A percentile compares a stretch with the other conserved stretches of the same genome.
These are phyloP conservation scores for Suhomyces kilbournensis DNA, from an alignment of 805 yeast species.

Conservation along the genomic window DNA sequence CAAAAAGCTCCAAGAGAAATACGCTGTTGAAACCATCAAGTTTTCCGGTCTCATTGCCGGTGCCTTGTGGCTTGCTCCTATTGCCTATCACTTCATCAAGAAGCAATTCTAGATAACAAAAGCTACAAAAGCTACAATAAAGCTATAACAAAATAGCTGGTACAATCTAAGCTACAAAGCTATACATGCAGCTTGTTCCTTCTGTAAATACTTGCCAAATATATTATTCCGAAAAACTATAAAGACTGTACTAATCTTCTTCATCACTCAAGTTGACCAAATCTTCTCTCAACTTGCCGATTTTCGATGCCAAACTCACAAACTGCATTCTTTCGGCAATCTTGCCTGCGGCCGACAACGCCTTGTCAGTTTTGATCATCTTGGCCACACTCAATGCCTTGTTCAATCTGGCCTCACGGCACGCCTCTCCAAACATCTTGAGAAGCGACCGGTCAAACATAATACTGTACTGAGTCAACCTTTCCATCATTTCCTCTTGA, in stretches of 20 bases:
- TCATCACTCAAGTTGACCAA: constrained; percentile 22
- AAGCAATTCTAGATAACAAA: constrained; percentile 37
- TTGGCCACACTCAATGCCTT: constrained; percentile 70
- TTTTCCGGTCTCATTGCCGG: constrained; percentile 63
- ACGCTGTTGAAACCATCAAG: constrained; percentile 55
- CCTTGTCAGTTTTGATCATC: constrained; percentile 71
- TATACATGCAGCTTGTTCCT: not conserved
- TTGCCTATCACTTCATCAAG: constrained; percentile 51
- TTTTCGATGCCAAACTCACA: constrained; percentile 33
- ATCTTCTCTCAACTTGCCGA: constrained; percentile 37
- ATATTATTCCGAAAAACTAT: not conserved
- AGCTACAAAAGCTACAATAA: not conserved
- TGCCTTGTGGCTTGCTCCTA: constrained; percentile 59
- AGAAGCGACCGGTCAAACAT: constrained; percentile 75
- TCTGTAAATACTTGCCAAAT: not conserved
- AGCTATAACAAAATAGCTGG: not conserved
- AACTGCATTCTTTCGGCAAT: constrained; percentile 67
- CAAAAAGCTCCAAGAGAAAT: constrained; percentile 62
- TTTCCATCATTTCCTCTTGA: constrained; percentile 44
- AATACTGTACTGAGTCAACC: constrained; percentile 50
- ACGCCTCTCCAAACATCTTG: constrained; percentile 69
- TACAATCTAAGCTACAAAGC: too few species aligned
- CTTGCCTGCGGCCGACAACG: constrained; percentile 77
- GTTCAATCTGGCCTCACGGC: constrained; percentile 59
- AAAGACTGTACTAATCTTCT: constrained; percentile 3